phyloP scores from a whole-genome alignment of 805 yeast species.

The Barnettozyma californica region DNA sequence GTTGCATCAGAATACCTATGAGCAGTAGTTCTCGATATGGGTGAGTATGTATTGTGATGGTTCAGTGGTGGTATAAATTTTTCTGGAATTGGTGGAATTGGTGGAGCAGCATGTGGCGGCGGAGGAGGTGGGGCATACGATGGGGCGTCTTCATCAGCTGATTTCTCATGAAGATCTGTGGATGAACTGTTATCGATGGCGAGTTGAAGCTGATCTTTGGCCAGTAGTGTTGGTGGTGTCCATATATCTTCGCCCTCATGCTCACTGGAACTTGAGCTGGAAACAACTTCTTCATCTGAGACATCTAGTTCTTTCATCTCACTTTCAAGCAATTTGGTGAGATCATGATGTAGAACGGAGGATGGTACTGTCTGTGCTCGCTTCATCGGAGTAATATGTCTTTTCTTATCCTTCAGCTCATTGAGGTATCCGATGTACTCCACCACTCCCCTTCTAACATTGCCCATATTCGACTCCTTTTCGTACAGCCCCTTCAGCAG shows the following conservation, averaged over 20 bases:
- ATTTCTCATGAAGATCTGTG: slow-evolving; percentile 6
- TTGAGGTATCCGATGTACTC: slow-evolving; percentile 28
- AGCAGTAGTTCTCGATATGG: not conserved
- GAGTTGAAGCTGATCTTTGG: slow-evolving; percentile 33
- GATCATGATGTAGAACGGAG: slow-evolving; percentile 14
- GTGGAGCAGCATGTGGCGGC: not conserved
- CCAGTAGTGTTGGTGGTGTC: slow-evolving; percentile 35
- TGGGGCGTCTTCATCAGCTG: slow-evolving; percentile 2
- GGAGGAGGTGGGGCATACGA: slow-evolving; percentile 12
- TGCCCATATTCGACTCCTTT: slow-evolving; percentile 34
- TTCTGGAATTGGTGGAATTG: not conserved
- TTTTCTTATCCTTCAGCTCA: slow-evolving; percentile 11
- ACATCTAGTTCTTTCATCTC: not conserved
- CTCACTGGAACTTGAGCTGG: slow-evolving; percentile 2
- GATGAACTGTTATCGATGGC: slow-evolving; percentile 22
- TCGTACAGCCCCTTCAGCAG: slow-evolving; percentile 32
- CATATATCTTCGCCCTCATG: slow-evolving; percentile 27
- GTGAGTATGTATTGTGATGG: not conserved
- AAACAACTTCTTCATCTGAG: slow-evolving; percentile 1
- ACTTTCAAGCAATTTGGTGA: slow-evolving; percentile 10
- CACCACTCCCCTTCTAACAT: slow-evolving; percentile 32
- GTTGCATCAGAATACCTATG: not conserved
- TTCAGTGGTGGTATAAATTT: not conserved
- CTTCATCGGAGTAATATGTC: slow-evolving; percentile 12
- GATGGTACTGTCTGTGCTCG: slow-evolving; percentile 31